Conservation (phyloP, 192 early-diverging fungal species). For the Rhizophagus sp. region DNA sequence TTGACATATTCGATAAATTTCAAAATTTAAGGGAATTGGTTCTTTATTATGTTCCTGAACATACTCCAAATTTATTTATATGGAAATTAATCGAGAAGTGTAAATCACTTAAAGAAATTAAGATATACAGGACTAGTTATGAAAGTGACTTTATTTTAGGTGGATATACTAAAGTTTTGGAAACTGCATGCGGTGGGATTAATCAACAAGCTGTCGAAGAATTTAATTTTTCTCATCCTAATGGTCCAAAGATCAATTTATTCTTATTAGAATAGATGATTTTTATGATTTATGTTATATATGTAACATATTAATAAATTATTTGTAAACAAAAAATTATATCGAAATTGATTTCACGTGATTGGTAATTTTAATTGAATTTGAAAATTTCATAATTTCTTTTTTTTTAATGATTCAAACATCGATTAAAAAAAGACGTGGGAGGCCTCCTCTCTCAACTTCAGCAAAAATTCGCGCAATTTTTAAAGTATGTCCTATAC, state of each 20-base stretch:
- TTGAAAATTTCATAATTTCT: no score
- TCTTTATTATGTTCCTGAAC: background rate
- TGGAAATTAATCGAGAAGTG: background rate
- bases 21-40: background rate
- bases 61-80: background rate
- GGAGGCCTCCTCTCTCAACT: background rate
- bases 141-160: slow-evolving; percentile 23
- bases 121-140: slow-evolving; percentile 4
- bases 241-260: slow-evolving; percentile 1
- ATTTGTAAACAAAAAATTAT: no score
- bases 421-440: slow-evolving; percentile 1
- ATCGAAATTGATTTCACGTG: no score
- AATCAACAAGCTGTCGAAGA: background rate
- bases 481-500: slow-evolving; percentile 3
- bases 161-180: background rate
- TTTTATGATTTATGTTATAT: no score
- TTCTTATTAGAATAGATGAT: background rate
- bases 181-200: background rate
- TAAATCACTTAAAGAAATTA: background rate
- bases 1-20: background rate
- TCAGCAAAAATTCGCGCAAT: background rate
- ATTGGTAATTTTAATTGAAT: no score
- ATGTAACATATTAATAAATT: no score
- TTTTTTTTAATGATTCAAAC: background rate
- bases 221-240: background rate